These are phyloP conservation scores for Casuarina glauca DNA, from an alignment of 306 rosid species.

Conservation along the genomic window DNA sequence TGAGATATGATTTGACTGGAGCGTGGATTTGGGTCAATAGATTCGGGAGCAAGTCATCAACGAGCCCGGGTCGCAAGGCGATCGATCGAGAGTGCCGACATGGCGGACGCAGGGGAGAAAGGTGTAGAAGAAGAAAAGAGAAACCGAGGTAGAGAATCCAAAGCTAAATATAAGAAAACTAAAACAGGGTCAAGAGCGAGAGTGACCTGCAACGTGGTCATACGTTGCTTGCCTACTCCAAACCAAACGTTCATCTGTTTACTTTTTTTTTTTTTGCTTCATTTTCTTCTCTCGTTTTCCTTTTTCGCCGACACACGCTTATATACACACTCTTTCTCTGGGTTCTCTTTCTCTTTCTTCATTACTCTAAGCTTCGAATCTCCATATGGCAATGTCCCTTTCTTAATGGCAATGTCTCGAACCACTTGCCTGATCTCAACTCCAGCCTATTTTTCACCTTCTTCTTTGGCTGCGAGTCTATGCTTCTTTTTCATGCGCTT, in stretches of 20 bases:
- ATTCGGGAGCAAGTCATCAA: too few relatives aligned
- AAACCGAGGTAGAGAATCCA: constrained; percentile 26
- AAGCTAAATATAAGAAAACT: constrained; percentile 18
- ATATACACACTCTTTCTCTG: constrained; percentile 16
- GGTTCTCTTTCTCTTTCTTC: constrained; percentile 51
- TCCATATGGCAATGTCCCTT: constrained; percentile 50
- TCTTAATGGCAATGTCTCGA: constrained; percentile 63
- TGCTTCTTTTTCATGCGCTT: constrained; percentile 56
- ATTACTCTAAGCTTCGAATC: constrained; percentile 78
- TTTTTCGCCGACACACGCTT: constrained; percentile 63
- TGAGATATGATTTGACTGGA: too few relatives aligned
- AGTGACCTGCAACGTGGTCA: constrained; percentile 14
- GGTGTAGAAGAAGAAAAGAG: constrained; percentile 18
- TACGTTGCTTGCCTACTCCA: constrained; percentile 18
- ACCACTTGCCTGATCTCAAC: constrained; percentile 50
- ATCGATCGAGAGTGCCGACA: background rate
- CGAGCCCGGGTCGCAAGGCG: too few relatives aligned
- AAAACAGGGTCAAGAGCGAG: background rate
- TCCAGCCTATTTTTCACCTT: constrained; percentile 31
- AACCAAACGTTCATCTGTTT: constrained; percentile 10
- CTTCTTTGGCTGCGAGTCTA: constrained; percentile 27
- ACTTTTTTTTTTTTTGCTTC: background rate
- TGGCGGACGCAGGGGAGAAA: background rate
- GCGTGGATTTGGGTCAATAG: too few relatives aligned
- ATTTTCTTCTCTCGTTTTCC: background rate